Conservation (phyloP, 306 rosid species). For the Dalbergia cochinchinensis region DNA sequence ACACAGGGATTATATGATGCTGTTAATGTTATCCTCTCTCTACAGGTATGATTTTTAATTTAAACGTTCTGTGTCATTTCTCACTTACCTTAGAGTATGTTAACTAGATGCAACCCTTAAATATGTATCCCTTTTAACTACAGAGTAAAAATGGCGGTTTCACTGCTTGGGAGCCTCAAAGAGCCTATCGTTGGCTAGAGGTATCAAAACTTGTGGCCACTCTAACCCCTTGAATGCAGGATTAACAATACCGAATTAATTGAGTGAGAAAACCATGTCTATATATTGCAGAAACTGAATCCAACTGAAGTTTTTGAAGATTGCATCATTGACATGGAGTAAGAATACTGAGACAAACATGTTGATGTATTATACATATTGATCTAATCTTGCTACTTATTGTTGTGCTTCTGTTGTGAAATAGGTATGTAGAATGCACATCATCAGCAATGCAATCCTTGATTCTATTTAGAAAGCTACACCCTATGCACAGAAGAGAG, state of each 20-base stretch:
- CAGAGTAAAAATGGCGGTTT: constrained; percentile 72
- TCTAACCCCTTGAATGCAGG: not conserved
- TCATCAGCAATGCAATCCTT: constrained; percentile 55
- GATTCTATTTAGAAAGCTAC: constrained; percentile 51
- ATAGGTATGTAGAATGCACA: constrained; percentile 60
- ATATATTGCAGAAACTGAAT: constrained; percentile 62
- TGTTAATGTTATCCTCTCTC: constrained; percentile 65
- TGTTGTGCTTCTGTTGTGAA: not conserved
- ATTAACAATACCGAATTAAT: not conserved
- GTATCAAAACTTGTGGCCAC: constrained; percentile 21
- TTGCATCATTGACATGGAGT: constrained; percentile 66
- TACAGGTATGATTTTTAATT: constrained; percentile 49
- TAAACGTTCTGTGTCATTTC: not conserved
- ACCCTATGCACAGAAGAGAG: constrained; percentile 55
- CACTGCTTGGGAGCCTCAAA: constrained; percentile 72
- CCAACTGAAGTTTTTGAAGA: constrained; percentile 68
- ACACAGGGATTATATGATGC: constrained; percentile 56
- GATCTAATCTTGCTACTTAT: not conserved
- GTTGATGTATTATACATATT: not conserved
- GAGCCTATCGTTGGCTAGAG: constrained; percentile 59
- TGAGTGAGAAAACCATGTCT: not conserved
- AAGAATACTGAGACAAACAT: constrained; percentile 26
- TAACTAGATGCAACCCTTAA: not conserved
- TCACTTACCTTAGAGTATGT: not conserved
- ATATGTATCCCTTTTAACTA: not conserved